Evolutionary conservation across 495 filamentous ascomycete genomes (phyloP).

Genomic region (Neurospora terricola): DNA sequence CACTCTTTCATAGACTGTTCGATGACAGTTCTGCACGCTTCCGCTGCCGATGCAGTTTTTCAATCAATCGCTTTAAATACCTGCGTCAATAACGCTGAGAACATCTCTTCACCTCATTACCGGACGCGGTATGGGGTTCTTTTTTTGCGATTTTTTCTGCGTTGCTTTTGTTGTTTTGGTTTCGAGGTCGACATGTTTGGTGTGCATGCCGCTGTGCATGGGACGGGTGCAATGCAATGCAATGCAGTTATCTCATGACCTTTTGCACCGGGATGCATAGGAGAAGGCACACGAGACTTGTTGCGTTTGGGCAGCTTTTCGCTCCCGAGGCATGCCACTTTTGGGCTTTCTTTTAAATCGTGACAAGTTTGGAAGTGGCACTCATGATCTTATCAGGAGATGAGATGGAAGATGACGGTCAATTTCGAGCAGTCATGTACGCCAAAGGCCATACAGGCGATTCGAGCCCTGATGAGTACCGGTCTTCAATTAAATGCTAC

Average conservation of each 20-base stretch:
- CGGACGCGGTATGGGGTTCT: background rate
- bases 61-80: background rate
- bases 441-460: background rate
- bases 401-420: background rate
- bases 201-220: background rate
- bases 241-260: background rate
- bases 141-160: background rate
- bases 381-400: background rate
- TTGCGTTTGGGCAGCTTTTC: background rate
- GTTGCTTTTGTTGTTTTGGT: background rate
- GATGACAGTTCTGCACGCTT: background rate
- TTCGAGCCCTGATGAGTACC: background rate
- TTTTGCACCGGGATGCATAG: background rate
- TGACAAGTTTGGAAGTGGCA: background rate
- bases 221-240: background rate
- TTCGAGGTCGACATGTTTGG: background rate
- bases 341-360: too few species aligned
- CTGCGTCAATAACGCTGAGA: background rate
- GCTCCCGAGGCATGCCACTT: background rate
- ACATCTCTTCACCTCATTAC: background rate
- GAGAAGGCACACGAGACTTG: background rate
- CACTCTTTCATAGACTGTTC: background rate
- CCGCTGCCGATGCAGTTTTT: background rate
- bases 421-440: background rate
- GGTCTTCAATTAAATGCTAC: background rate